Conservation (phyloP, 495 filamentous ascomycete species). For the Acidiella bohemica region DNA sequence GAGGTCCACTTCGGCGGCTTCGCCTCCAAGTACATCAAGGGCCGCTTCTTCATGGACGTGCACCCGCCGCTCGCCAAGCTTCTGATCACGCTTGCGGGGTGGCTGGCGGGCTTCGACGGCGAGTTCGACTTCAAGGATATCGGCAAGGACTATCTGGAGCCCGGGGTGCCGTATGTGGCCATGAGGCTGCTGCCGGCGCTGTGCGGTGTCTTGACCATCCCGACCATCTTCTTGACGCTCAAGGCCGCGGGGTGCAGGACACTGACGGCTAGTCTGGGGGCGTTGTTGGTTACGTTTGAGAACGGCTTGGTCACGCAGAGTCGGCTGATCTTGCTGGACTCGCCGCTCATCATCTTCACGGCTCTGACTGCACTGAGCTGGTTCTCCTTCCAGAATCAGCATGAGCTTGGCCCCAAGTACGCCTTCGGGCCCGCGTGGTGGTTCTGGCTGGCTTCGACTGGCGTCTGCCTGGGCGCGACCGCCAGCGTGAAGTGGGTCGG, state of each 20-base stretch:
- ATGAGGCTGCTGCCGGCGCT: slow-evolving; percentile 91
- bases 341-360: slow-evolving; percentile 85
- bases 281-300: slow-evolving; percentile 82
- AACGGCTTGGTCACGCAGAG: slow-evolving; percentile 92
- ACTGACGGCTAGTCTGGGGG: slow-evolving; percentile 64
- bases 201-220: slow-evolving; percentile 71
- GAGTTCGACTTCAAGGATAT: slow-evolving; percentile 99
- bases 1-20: slow-evolving; percentile 99
- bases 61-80: slow-evolving; percentile 96
- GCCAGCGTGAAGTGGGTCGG: slow-evolving; percentile 98
- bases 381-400: slow-evolving; percentile 88
- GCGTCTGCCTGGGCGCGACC: slow-evolving; percentile 77
- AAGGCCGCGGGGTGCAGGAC: slow-evolving; percentile 86
- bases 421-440: slow-evolving; percentile 88
- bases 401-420: slow-evolving; percentile 75
- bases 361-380: slow-evolving; percentile 84
- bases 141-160: slow-evolving; percentile 93
- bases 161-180: slow-evolving; percentile 89
- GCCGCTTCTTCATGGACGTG: slow-evolving; percentile 97
- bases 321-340: slow-evolving; percentile 88
- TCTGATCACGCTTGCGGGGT: slow-evolving; percentile 87
- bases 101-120: slow-evolving; percentile 88
- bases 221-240: slow-evolving; percentile 85
- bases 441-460: slow-evolving; percentile 89
- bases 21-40: slow-evolving; percentile 97